Base-by-base conservation (phyloP, 169 alveolate genomes). In the Perkinsus olseni region DNA sequence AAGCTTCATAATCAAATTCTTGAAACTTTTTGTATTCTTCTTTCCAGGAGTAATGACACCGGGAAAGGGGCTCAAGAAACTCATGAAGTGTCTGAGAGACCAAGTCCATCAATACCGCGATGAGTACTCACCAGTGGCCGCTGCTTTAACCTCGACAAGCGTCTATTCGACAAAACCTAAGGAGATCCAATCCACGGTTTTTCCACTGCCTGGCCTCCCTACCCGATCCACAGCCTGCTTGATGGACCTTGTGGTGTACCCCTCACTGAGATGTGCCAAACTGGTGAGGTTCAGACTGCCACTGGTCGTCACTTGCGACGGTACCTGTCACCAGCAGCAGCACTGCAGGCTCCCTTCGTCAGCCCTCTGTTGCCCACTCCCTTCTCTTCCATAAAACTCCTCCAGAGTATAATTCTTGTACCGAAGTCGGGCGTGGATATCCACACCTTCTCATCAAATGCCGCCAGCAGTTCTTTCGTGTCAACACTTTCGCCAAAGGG, bases 341-440 rank as follows among this genome's bases (percentile, higher is more conserved):
- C 31, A 36, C 39, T 48, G 10, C 51, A 92, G 91, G 21, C 37
- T 92, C 82, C 40, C 91, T 20, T 28, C 38, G 37, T 0, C 93
- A n/a, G 34, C 39, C 74, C 74, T 74, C 34, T 31, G 45, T 21
- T 38, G 50, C 50, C 38, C n/a, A 40, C 94, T 28, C 51, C 40
- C 93, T 94, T 94, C 28, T 93, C 91, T n/a, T 40, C 94, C 91
- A 97, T 95, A 94, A 95, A 94, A 38, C 91, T 62, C 92, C 95
- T 95, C 97, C 98, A 96, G 74, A 98, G 95, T 38, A 95, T 93
- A 62, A 95, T 93, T 51, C 99, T 93, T 34, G 98, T 96, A 37
- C 97, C 96, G 95, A 96, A 97, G 92, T 97, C 97, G 24, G 98
- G 98, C 92, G 96, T 95, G 74, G 97, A 97, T 94, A 98, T 96